phyloP scores from a whole-genome alignment of 306 rosid species.

The Inga laurina region DNA sequence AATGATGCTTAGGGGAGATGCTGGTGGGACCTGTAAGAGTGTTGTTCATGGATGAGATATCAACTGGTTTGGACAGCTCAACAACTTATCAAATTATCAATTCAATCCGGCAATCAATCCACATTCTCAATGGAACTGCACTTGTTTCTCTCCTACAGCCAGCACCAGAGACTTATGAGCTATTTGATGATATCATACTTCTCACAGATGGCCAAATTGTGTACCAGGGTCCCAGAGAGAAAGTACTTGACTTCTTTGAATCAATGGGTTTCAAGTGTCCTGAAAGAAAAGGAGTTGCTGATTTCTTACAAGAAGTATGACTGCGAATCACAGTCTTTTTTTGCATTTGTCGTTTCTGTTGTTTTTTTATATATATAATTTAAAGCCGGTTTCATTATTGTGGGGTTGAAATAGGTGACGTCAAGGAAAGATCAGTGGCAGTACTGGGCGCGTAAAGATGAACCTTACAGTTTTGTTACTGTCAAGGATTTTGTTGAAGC shows the following conservation, averaged over 20 bases:
- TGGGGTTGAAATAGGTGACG: slow-evolving; percentile 42
- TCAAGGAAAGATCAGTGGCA: slow-evolving; percentile 79
- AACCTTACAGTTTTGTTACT: slow-evolving; percentile 68
- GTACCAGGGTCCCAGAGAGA: slow-evolving; percentile 52
- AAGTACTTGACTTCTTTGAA: slow-evolving; percentile 61
- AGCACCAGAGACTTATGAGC: slow-evolving; percentile 86
- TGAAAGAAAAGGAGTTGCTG: slow-evolving; percentile 58
- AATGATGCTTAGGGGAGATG: slow-evolving; percentile 70
- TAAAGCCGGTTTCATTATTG: slow-evolving; percentile 13
- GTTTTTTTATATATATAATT: background rate
- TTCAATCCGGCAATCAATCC: slow-evolving; percentile 72
- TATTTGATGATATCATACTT: slow-evolving; percentile 79
- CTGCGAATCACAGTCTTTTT: slow-evolving; percentile 11
- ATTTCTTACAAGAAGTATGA: slow-evolving; percentile 52
- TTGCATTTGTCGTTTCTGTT: background rate
- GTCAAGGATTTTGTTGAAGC: slow-evolving; percentile 71
- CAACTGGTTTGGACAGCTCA: slow-evolving; percentile 77
- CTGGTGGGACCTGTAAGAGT: slow-evolving; percentile 87
- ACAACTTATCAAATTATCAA: slow-evolving; percentile 85
- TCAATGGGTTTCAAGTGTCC: slow-evolving; percentile 83
- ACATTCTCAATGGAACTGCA: slow-evolving; percentile 81
- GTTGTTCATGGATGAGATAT: slow-evolving; percentile 84
- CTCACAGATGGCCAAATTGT: slow-evolving; percentile 52
- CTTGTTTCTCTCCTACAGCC: slow-evolving; percentile 85
- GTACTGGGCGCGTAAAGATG: slow-evolving; percentile 72